A percentile compares a stretch with the other conserved stretches of the same genome.
Conservation (phyloP, 306 rosid species). For the Chamaecrista fasciculata region DNA sequence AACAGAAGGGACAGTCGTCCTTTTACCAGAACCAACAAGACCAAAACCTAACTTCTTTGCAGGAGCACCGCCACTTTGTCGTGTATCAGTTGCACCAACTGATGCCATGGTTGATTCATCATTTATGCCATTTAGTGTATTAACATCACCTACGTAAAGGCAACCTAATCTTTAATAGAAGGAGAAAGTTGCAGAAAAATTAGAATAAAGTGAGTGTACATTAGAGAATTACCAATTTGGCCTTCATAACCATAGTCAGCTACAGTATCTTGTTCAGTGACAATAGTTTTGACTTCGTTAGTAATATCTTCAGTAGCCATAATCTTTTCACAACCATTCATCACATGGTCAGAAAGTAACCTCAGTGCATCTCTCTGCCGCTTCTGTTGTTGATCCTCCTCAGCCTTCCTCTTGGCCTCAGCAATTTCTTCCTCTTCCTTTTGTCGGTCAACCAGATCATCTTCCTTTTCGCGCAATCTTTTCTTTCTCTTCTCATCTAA, state of each 20-base stretch:
- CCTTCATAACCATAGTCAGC: conserved; percentile 49
- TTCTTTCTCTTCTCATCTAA: conserved; percentile 91
- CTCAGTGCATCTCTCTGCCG: conserved; percentile 59
- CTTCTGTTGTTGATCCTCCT: conserved; percentile 69
- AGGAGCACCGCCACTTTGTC: conserved; percentile 62
- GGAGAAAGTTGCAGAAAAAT: neutral
- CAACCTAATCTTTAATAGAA: conserved; percentile 26
- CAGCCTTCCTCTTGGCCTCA: conserved; percentile 73
- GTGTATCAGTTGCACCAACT: conserved; percentile 53
- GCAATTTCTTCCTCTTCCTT: conserved; percentile 90
- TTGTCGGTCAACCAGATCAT: conserved; percentile 71
- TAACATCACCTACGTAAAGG: conserved; percentile 53
- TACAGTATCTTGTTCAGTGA: conserved; percentile 40
- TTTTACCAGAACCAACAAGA: conserved; percentile 91
- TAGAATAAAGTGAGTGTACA: neutral
- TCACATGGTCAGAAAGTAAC: conserved; percentile 43
- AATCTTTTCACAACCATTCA: conserved; percentile 41
- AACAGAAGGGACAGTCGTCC: conserved; percentile 86
- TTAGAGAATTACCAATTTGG: conserved; percentile 47
- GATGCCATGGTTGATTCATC: conserved; percentile 58
- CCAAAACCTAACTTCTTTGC: conserved; percentile 93
- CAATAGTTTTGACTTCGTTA: conserved; percentile 43
- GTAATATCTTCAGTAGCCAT: conserved; percentile 43
- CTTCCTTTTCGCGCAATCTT: conserved; percentile 85
- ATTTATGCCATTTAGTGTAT: conserved; percentile 46